Evolutionary conservation across 148 eudicot genomes (phyloP), one percentile per base, ranked within the genome.

Genomic region (Fagopyrum homotropicum): DNA sequence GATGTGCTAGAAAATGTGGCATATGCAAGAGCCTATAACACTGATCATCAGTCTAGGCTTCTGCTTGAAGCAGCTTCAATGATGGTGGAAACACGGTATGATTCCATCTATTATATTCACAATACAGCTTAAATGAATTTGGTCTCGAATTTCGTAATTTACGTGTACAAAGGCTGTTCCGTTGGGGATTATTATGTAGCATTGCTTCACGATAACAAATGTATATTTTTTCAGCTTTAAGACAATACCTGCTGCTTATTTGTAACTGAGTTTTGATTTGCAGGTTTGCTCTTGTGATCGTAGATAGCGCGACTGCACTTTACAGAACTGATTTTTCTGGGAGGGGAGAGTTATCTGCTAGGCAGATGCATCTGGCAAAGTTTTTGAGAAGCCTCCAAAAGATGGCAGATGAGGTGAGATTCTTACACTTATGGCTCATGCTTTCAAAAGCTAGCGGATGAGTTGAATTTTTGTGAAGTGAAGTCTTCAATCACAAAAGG

Each of bases 21-120:
- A 26, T 94, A 94, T 83, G 98, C 98, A 61, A 81, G 98, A 85
- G 97, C 98, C 46, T 94, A 94, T 78, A 94, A 94, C 80, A 94
- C 98, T 46, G 98, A 94, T 82, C 98, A 94, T 80, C 98, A 92
- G 81, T 92, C 98, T 47, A 90, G 98, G 88, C 93, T 95, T 88
- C 84, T 95, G 86, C 92, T 95, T 80, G 97, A 94, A 89, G 98
- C 97, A 73, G 97, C 97, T 63, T 94, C 97, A 35, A 92, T 94
- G 98, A 94, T 94, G 98, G 97, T 92, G 77, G 97, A 94, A 80
- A 91, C 97, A 70, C 86, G 98, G 98, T 94, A 57, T 57, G 26
- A 9, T 72, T 72, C 40, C 6, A 2, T 45, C 7, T 45, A 15
- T 46, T 4, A 69, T 45, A 61, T 61, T 29, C 29, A 61, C 14